Percentiles rank a stretch among this genome's conserved stretches.
Conservation (phyloP, 495 filamentous ascomycete genomes). For the Wilcoxina mikolae region DNA sequence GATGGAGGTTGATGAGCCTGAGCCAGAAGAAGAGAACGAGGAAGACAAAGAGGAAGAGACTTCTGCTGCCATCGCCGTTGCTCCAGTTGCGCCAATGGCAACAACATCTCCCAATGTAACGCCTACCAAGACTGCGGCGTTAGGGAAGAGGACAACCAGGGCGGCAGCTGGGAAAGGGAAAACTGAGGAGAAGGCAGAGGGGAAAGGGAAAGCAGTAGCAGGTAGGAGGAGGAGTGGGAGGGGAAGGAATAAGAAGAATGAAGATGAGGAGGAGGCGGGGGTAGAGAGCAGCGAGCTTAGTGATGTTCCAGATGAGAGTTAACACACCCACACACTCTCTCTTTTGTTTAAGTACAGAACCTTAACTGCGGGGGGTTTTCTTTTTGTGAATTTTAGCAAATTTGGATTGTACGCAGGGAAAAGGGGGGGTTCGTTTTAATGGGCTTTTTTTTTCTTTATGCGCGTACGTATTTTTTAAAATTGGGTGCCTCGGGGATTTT, state of each 20-base stretch:
- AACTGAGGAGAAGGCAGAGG: conserved; percentile 1
- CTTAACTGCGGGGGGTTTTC: too few species aligned
- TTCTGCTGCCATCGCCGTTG: not conserved
- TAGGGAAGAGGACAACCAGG: conserved; percentile 12
- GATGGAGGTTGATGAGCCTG: conserved; percentile 7
- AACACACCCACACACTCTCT: not conserved
- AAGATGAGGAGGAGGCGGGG: not conserved
- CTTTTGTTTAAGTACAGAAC: too few species aligned
- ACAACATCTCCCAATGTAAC: conserved; percentile 8
- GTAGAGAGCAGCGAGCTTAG: conserved; percentile 1
- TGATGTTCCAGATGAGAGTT: conserved; percentile 1
- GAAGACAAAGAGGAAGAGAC: not conserved
- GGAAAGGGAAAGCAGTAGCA: conserved; percentile 10
- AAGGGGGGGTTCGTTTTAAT: not conserved
- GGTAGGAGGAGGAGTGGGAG: not conserved
- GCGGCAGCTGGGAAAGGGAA: not conserved
- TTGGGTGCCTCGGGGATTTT: not conserved
- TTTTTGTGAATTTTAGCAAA: not conserved
- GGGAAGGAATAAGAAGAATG: conserved; percentile 8
- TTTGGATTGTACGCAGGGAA: not conserved
- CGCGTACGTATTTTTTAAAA: not conserved
- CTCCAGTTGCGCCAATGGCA: conserved; percentile 1
- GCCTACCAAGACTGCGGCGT: conserved; percentile 12
- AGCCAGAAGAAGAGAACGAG: not conserved
- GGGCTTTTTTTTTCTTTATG: not conserved